phyloP scores from a whole-genome alignment of 2,329 filamentous ascomycete genomes.

The Thelonectria olida region DNA sequence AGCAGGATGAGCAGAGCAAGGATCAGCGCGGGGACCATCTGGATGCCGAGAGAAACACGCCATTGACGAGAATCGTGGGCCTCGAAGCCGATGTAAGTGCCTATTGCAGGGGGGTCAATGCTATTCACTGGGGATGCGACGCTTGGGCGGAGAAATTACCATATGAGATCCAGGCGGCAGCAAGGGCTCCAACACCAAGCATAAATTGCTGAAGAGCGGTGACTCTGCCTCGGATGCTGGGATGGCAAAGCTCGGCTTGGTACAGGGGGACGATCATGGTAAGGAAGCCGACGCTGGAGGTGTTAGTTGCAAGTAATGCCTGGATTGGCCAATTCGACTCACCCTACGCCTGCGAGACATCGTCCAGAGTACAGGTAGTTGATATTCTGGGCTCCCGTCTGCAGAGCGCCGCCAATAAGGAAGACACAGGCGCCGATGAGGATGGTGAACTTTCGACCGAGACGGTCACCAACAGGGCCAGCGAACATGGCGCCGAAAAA shows the following conservation, averaged over 20 bases:
- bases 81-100: constrained; percentile 42
- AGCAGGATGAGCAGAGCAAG: constrained; percentile 70
- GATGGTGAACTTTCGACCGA: constrained; percentile 79
- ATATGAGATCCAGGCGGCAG: constrained; percentile 79
- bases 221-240: constrained; percentile 78
- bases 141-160: constrained; percentile 52
- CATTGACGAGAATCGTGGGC: constrained; percentile 45
- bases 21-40: constrained; percentile 73
- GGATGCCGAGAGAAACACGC: constrained; percentile 67
- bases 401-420: constrained; percentile 75
- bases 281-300: constrained; percentile 55
- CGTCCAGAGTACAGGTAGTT: constrained; percentile 76
- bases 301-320: neutral
- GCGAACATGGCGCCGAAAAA: constrained; percentile 75
- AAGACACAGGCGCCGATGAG: constrained; percentile 76
- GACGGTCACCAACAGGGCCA: constrained; percentile 68
- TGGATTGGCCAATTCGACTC: constrained; percentile 21
- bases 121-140: neutral
- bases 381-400: constrained; percentile 70
- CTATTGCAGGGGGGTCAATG: constrained; percentile 24
- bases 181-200: constrained; percentile 78
- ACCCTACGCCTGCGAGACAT: constrained; percentile 71
- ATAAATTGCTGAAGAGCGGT: constrained; percentile 85
- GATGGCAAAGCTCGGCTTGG: constrained; percentile 82
- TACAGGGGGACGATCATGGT: constrained; percentile 66